Conservation (phyloP, 768 basidiomycete species). For the Tulasnella sp. region DNA sequence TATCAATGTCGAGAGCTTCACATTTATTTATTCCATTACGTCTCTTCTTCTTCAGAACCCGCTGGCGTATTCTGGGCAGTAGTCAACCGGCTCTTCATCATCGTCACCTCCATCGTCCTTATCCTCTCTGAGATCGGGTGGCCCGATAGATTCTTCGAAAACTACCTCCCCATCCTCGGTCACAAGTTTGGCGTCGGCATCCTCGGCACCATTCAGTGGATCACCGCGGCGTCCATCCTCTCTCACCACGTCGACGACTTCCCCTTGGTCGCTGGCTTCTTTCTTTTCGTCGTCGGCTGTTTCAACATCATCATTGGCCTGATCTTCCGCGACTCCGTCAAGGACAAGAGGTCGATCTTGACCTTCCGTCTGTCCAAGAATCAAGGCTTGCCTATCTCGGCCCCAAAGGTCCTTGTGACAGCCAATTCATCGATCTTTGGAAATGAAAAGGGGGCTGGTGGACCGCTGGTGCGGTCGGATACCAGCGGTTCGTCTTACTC, state of each 20-base stretch:
- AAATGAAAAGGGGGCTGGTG: slow-evolving; percentile 11
- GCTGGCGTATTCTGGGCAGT: slow-evolving; percentile 90
- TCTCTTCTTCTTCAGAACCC: slow-evolving; percentile 32
- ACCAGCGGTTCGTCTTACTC: slow-evolving; percentile 20
- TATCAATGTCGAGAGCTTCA: not conserved
- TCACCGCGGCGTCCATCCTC: slow-evolving; percentile 51
- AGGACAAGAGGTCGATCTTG: slow-evolving; percentile 49
- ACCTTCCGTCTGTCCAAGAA: slow-evolving; percentile 34
- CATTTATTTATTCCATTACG: not conserved
- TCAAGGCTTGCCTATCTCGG: slow-evolving; percentile 9
- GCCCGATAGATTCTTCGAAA: slow-evolving; percentile 66
- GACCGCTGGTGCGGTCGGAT: slow-evolving; percentile 28
- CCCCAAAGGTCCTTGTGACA: not conserved
- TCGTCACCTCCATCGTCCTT: slow-evolving; percentile 72
- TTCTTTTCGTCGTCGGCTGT: slow-evolving; percentile 86
- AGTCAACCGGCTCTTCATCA: slow-evolving; percentile 75
- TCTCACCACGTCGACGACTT: slow-evolving; percentile 68
- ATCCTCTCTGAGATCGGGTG: slow-evolving; percentile 75
- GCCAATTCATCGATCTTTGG: slow-evolving; percentile 5
- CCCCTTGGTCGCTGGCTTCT: slow-evolving; percentile 82
- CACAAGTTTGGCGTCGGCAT: slow-evolving; percentile 75
- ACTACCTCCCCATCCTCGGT: slow-evolving; percentile 80
- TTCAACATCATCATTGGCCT: slow-evolving; percentile 65
- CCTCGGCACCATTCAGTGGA: slow-evolving; percentile 75
- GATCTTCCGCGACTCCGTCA: slow-evolving; percentile 54